Evolutionary conservation across 2,329 filamentous ascomycete species (phyloP).

Genomic region (Aspergillus neotritici): DNA sequence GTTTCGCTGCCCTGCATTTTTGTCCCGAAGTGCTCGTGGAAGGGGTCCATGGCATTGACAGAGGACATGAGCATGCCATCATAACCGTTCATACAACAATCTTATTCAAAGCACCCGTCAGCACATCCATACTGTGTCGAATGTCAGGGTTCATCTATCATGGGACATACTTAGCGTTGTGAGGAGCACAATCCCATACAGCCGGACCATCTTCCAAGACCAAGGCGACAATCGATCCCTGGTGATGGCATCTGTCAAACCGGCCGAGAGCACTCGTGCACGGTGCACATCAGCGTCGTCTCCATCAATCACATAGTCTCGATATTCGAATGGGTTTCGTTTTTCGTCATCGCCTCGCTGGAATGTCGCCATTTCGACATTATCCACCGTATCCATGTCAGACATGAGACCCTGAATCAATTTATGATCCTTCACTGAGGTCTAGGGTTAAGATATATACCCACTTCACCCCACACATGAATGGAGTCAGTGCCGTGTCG

Average conservation of each 20-base stretch:
- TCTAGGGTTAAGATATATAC: no score
- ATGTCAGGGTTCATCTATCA: no score
- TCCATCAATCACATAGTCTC: neutral
- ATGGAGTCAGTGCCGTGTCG: no score
- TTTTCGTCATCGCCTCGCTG: no score
- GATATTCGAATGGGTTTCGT: no score
- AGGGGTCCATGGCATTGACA: conserved; percentile 42
- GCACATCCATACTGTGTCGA: neutral
- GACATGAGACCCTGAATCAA: no score
- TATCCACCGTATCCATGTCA: no score
- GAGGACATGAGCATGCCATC: conserved; percentile 36
- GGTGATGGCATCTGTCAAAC: conserved; percentile 6
- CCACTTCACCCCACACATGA: no score
- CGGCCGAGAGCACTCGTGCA: conserved; percentile 5
- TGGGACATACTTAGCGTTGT: conserved; percentile 5
- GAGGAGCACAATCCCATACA: conserved; percentile 5
- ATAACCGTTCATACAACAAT: conserved; percentile 20
- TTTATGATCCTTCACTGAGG: no score
- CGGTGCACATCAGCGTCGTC: conserved; percentile 1
- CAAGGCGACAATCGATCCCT: conserved; percentile 8
- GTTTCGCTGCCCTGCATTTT: conserved; percentile 35
- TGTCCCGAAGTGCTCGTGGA: conserved; percentile 37
- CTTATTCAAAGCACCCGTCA: neutral
- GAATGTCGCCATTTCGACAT: no score
- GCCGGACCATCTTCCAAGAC: conserved; percentile 5